These are phyloP conservation scores for Metarhizium robertsii DNA, from an alignment of 2,329 filamentous ascomycete genomes.

Conservation along the genomic window DNA sequence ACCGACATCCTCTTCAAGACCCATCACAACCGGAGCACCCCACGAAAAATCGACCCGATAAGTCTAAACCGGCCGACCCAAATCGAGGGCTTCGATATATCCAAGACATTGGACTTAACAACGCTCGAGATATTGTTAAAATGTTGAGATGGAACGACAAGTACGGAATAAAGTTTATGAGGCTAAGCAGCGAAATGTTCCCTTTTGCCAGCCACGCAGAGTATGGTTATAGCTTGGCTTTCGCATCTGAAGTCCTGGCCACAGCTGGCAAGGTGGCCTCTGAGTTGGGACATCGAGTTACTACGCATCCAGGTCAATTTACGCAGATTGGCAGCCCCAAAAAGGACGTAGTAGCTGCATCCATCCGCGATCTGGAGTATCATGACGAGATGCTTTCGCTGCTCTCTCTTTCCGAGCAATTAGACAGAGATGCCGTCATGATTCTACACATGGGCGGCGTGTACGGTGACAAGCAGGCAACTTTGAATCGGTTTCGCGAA, in stretches of 20 bases:
- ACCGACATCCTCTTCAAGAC: constrained; percentile 72
- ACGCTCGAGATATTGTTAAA: constrained; percentile 73
- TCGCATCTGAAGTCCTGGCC: constrained; percentile 68
- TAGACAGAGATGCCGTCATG: constrained; percentile 82
- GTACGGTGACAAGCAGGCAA: constrained; percentile 77
- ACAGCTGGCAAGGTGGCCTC: constrained; percentile 70
- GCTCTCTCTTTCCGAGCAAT: constrained; percentile 66
- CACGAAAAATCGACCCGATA: constrained; percentile 80
- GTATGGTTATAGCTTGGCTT: constrained; percentile 78
- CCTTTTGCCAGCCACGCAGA: constrained; percentile 85
- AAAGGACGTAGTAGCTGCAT: constrained; percentile 63
- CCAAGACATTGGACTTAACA: constrained; percentile 68
- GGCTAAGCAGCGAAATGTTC: constrained; percentile 93
- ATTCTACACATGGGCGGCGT: constrained; percentile 88
- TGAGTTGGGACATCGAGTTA: constrained; percentile 73
- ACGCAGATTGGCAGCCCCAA: constrained; percentile 84
- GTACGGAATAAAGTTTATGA: constrained; percentile 86
- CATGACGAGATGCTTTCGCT: constrained; percentile 78
- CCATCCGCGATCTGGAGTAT: constrained; percentile 76
- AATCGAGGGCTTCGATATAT: constrained; percentile 64
- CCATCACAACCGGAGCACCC: constrained; percentile 68
- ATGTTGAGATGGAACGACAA: constrained; percentile 88
- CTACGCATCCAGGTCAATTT: constrained; percentile 86
- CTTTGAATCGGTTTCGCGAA: constrained; percentile 65
- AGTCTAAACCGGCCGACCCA: constrained; percentile 54